A percentile compares a stretch with the other conserved stretches of the same genome.
These are phyloP conservation scores for Rhizophora mangle DNA, from an alignment of 345 rosid species.

Conservation along the genomic window DNA sequence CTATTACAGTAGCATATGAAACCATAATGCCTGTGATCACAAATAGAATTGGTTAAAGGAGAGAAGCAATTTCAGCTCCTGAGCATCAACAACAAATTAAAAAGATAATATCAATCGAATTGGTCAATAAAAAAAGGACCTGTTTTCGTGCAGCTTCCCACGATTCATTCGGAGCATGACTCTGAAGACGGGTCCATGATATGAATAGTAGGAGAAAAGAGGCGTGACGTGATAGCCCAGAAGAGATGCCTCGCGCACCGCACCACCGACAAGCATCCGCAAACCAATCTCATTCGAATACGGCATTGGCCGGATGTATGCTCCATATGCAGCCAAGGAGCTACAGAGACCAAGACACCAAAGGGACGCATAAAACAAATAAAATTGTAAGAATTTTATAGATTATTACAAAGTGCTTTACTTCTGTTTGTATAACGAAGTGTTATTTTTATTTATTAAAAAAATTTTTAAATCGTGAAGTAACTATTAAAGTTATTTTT, in stretches of 20 bases:
- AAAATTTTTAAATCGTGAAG: no score
- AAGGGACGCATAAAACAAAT: no score
- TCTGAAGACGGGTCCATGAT: constrained; percentile 82
- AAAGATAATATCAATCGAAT: not conserved
- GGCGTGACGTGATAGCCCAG: constrained; percentile 76
- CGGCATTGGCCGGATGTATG: constrained; percentile 86
- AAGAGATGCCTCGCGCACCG: constrained; percentile 76
- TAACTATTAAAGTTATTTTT: no score
- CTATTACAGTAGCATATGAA: constrained; percentile 65
- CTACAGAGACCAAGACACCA: constrained; percentile 31
- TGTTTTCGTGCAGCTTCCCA: constrained; percentile 55
- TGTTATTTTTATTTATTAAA: no score
- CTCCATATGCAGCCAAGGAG: constrained; percentile 82
- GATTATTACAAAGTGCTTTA: no score
- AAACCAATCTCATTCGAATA: constrained; percentile 85
- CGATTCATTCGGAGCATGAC: constrained; percentile 61
- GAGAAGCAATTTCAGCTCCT: not conserved
- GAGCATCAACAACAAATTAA: not conserved
- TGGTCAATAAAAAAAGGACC: constrained; percentile 29
- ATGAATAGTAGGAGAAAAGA: constrained; percentile 76
- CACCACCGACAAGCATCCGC: constrained; percentile 88
- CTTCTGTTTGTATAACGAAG: no score
- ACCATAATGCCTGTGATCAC: constrained; percentile 62
- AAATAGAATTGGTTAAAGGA: not conserved
- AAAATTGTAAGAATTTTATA: no score